Evolutionary conservation across 495 filamentous ascomycete species (phyloP).

Genomic region (Annulohypoxylon nitens): DNA sequence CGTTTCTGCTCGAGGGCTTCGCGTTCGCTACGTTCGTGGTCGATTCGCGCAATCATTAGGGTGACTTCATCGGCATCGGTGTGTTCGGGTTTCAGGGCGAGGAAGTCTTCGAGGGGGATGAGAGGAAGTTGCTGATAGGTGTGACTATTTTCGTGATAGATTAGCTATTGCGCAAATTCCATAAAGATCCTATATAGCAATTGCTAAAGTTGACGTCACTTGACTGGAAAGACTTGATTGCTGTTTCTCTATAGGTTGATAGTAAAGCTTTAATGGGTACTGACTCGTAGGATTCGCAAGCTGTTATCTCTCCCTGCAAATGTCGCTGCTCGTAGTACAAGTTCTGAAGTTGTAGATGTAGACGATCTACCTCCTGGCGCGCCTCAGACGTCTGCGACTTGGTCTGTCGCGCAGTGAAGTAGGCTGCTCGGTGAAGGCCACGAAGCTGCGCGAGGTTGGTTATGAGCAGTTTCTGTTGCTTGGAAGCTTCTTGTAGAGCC

Average conservation of each 20-base stretch:
- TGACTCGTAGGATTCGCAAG: constrained; percentile 93
- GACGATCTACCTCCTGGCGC: constrained; percentile 87
- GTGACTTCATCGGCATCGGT: constrained; percentile 76
- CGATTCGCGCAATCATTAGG: constrained; percentile 91
- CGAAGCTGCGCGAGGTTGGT: constrained; percentile 85
- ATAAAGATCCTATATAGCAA: constrained; percentile 11
- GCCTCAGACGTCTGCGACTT: constrained; percentile 88
- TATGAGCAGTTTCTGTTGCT: constrained; percentile 83
- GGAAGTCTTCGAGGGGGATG: constrained; percentile 85
- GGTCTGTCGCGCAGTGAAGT: constrained; percentile 84
- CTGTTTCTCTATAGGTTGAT: neutral
- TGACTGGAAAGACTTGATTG: constrained; percentile 9
- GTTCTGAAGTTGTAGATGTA: constrained; percentile 95
- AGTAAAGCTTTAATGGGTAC: constrained; percentile 51
- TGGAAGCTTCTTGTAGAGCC: constrained; percentile 72
- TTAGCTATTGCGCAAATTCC: constrained; percentile 41
- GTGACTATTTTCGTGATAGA: constrained; percentile 68
- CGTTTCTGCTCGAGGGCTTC: constrained; percentile 89
- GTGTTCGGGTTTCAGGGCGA: constrained; percentile 81
- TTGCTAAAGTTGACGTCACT: constrained; percentile 13
- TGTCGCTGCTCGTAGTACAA: constrained; percentile 96
- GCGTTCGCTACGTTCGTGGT: constrained; percentile 88
- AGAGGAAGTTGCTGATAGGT: constrained; percentile 88
- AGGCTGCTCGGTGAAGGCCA: constrained; percentile 82
- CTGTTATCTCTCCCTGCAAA: constrained; percentile 87